Evolutionary conservation across 2,329 filamentous ascomycete genomes (phyloP).

Genomic region (Fusarium newnesense): DNA sequence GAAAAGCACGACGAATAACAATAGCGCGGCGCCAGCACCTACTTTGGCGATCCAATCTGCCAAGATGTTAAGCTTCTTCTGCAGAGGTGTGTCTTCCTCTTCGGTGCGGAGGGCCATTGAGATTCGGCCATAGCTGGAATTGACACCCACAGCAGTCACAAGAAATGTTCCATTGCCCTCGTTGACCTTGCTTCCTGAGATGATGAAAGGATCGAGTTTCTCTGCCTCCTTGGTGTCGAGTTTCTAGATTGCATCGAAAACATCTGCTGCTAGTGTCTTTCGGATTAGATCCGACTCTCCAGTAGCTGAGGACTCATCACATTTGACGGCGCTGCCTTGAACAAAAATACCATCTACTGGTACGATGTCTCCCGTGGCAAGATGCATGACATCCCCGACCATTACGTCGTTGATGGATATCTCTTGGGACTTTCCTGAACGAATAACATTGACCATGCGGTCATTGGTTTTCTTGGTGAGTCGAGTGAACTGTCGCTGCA

Average conservation of each 20-base stretch:
- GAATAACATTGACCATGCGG: slow-evolving; percentile 72
- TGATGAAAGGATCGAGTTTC: slow-evolving; percentile 73
- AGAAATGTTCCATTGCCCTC: slow-evolving; percentile 66
- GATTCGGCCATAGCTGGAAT: slow-evolving; percentile 65
- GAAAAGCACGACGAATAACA: slow-evolving; percentile 81
- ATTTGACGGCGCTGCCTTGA: slow-evolving; percentile 63
- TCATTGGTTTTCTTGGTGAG: slow-evolving; percentile 72
- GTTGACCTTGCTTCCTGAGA: slow-evolving; percentile 65
- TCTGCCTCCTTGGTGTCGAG: slow-evolving; percentile 51
- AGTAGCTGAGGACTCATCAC: slow-evolving; percentile 78
- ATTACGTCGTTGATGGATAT: slow-evolving; percentile 74
- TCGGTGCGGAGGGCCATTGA: slow-evolving; percentile 66
- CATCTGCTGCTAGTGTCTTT: slow-evolving; percentile 70
- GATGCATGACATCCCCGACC: slow-evolving; percentile 75
- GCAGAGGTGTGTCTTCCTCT: slow-evolving; percentile 63
- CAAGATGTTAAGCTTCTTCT: slow-evolving; percentile 60
- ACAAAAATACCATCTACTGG: slow-evolving; percentile 78
- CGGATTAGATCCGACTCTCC: slow-evolving; percentile 79
- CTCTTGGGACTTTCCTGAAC: slow-evolving; percentile 71
- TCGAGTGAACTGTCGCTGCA: slow-evolving; percentile 72
- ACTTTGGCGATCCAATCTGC: slow-evolving; percentile 51
- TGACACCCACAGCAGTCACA: slow-evolving; percentile 64
- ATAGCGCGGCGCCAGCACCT: slow-evolving; percentile 72
- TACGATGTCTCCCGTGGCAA: slow-evolving; percentile 76
- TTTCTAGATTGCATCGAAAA: slow-evolving; percentile 63